Base-by-base conservation (phyloP, 192 early-diverging fungal species). In the Coemansia sp. region DNA sequence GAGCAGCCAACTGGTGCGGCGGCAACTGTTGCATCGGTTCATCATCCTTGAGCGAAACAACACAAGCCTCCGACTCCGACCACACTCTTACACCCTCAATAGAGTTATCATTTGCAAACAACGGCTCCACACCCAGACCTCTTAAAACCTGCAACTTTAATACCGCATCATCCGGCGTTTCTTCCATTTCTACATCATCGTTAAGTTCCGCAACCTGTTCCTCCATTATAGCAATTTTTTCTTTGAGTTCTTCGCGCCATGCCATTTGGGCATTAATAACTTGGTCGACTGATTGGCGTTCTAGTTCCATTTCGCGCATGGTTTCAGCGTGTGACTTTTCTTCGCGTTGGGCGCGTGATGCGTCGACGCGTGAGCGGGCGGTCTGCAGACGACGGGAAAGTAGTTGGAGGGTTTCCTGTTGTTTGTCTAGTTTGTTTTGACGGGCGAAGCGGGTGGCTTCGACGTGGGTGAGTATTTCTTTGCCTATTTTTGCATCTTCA, bases 381-480 rank as follows among this genome's bases (percentile, higher is more conserved):
- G 59, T 58, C 28, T 80, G 77, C 0, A 80, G 72, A 6, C 72
- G 69, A 11, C 77, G 77, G 2, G 77, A 80, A 10, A 80, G 72
- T 40, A 63, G 66, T 25, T 80, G 72, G 12, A 80, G 66, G 3
- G 68, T 18, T 36, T 80, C 77, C 28, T 80, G 77, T 28, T 57
- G 57, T 40, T 50, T 56, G 63, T 80, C 72, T 5, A 66, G 62
- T 28, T 57, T 57, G 16, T 12, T 2, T 16, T 55, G 65, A 14
- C 72, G 67, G 10, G 56, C 14, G 10, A 38, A n/a, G 16, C 61
- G 65, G 5, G 66, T 61, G 17, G 56, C 33, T 40, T 64, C 65
- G 17, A 72, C 48, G 12, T 40, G 40, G 4, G 40, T 58, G 18
- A 61, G 49, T 14, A 75, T 55, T 12, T 65, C 38, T 2, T 60